Base-by-base conservation (phyloP, 345 rosid genomes). In the Mallotus nudiflorus region DNA sequence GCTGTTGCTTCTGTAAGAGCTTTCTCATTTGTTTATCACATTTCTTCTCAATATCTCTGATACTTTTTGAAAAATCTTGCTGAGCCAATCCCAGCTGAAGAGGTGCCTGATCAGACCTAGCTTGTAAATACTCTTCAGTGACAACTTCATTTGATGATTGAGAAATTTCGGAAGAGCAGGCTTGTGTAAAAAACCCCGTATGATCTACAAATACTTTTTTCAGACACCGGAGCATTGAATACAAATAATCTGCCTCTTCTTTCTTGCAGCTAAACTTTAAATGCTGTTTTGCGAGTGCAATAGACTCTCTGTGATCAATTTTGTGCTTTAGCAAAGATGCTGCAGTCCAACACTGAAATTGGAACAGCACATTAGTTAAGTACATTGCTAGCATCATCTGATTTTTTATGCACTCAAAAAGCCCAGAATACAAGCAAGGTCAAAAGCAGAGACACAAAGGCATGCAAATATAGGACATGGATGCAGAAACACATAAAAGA, bases 331-430 rank as follows among this genome's bases (percentile, higher is more conserved):
- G 73, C 83, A 89, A 68, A 75, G 89, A 85, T 66, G 90, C 91
- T 73, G 92, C 89, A 68, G 77, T 89, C 98, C 99, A 91, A 77
- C 89, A 88, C 99, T 95, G 83, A 71, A 78, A 81, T 75, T 49
- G 56, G 54, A 35, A 73, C 28, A 68, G 61, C 65, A 79, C 1
- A 44, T 18, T 16, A 68, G 54, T 13, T 53, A 44, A 49, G 46
- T 28, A 24, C 35, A 18, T 46, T 28, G 15, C 6, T 25, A 66
- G 7, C 24, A 31, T 33, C 57, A 24, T 63, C 49, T 28, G 22
- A 52, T 56, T 4, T n/a, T 9, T 42, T 15, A 48, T 14, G 44
- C 44, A 35, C 39, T 40, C 48, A 28, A 0, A 19, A 45, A 31
- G 33, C 50, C 19, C 45, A 59, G 18, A 50, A 53, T 19, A 5